A percentile compares a stretch with the other conserved stretches of the same genome.
Evolutionary conservation across 768 basidiomycete species (phyloP).

Genomic region (Pulveroboletus sp.): DNA sequence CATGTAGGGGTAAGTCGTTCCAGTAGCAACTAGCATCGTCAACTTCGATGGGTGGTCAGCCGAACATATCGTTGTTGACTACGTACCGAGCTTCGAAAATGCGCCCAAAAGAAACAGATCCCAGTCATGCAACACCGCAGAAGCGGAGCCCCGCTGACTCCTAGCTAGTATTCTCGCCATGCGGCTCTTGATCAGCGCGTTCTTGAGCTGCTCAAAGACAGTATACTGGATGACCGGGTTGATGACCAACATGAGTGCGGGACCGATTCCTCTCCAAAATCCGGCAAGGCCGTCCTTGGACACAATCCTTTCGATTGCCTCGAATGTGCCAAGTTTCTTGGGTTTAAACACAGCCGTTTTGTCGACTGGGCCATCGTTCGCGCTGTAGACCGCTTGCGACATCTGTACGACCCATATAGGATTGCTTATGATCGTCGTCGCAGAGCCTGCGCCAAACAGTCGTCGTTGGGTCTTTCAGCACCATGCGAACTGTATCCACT

Average conservation of each 20-base stretch:
- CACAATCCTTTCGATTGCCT: constrained; percentile 66
- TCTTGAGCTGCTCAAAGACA: constrained; percentile 92
- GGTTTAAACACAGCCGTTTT: constrained; percentile 36
- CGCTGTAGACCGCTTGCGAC: constrained; percentile 69
- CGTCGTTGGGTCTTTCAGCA: not conserved
- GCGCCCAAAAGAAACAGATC: constrained; percentile 97
- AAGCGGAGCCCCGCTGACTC: constrained; percentile 38
- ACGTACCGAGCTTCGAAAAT: constrained; percentile 77
- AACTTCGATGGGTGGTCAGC: not conserved
- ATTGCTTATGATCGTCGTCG: constrained; percentile 85
- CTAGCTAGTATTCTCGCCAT: constrained; percentile 49
- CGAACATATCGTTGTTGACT: not conserved
- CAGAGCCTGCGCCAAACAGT: constrained; percentile 52
- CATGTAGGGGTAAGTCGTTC: constrained; percentile 73
- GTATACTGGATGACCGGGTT: constrained; percentile 97
- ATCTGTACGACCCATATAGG: constrained; percentile 98
- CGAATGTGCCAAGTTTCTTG: constrained; percentile 57
- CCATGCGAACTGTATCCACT: not conserved
- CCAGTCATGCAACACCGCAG: constrained; percentile 64
- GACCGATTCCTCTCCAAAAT: constrained; percentile 90
- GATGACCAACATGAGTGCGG: constrained; percentile 87
- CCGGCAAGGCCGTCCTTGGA: constrained; percentile 69
- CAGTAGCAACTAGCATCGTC: constrained; percentile 40
- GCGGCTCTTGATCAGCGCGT: constrained; percentile 62
- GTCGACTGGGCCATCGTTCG: constrained; percentile 33